phyloP scores from a whole-genome alignment of 805 yeast species.

The Nakazawaea wickerhamii region DNA sequence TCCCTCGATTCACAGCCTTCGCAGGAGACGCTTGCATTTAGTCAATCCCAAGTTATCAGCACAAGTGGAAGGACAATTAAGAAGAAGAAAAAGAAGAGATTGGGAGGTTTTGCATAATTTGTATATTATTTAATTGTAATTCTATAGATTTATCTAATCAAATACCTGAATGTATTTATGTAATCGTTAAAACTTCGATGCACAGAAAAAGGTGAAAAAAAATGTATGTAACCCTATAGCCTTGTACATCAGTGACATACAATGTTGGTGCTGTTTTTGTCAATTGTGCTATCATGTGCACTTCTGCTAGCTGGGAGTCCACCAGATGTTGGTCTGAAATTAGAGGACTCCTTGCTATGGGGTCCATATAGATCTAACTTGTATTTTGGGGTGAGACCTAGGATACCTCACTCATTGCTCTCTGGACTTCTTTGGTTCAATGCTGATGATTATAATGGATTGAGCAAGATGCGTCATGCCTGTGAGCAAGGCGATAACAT shows the following conservation, averaged over 20 bases:
- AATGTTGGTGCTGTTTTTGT: neutral
- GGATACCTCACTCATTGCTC: conserved; percentile 67
- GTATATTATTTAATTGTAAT: too few species aligned
- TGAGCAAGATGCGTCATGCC: conserved; percentile 59
- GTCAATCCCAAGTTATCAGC: neutral
- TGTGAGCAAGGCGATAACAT: conserved; percentile 71
- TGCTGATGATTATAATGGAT: conserved; percentile 48
- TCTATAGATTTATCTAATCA: too few species aligned
- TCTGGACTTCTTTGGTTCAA: conserved; percentile 89
- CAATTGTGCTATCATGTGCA: conserved; percentile 9
- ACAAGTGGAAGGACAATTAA: conserved; percentile 2
- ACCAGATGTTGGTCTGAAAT: conserved; percentile 9
- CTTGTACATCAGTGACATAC: conserved; percentile 2
- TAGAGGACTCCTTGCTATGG: conserved; percentile 62
- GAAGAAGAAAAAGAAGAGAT: conserved; percentile 36
- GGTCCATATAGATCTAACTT: conserved; percentile 89
- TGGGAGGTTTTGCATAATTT: conserved; percentile 43
- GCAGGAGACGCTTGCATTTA: too few species aligned
- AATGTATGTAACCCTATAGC: neutral
- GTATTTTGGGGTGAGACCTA: conserved; percentile 81
- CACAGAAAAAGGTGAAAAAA: conserved; percentile 3
- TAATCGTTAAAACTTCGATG: too few species aligned
- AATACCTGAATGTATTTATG: too few species aligned
- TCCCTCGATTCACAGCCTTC: neutral
- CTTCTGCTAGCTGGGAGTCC: conserved; percentile 10